Base-by-base conservation (phyloP, 345 rosid species). In the Rhizophora mangle region DNA sequence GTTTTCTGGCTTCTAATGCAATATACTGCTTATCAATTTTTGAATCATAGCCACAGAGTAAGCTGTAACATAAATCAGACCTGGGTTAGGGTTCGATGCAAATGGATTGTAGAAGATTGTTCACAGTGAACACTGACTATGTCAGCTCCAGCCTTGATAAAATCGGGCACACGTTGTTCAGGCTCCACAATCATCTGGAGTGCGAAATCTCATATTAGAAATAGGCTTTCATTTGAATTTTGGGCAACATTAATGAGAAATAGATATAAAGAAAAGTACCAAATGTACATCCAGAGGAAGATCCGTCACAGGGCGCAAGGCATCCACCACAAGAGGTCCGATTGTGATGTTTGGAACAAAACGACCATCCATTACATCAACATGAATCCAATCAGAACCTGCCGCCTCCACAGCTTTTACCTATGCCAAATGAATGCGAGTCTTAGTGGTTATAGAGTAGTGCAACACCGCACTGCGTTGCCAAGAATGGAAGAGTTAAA, bases 81-180 rank as follows among this genome's bases (percentile, higher is more conserved):
- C 83, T 84, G 90, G 71, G 82, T 70, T 61, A 90, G 7, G 0
- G 96, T 85, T n/a, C 99, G 97, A 74, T 95, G 99, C 90, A 95
- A 80, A 80, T 95, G 99, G 76, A 95, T 95, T 72, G 99, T 95
- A 13, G 97, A 78, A 76, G 97, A 74, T 69, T 92, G 96, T 78
- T 95, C 99, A 70, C 97, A 95, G 69, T 95, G 97, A 8, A 95
- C 93, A 71, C 99, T 95, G 82, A 95, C 91, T 36, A 95, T 92
- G 76, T 92, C 97, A 65, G 99, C 99, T 74, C 99, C 99, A 53
- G 99, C 99, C 83, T 95, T 88, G 82, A 95, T 92, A 76, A 95
- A 95, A 83, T 95, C 97, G 6, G 96, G 90, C 24, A 92, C 93
- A 60, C 97, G 85, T 75, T 83, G 93, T 34, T 95, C 97, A 0